A percentile compares a stretch with the other conserved stretches of the same genome.
phyloP scores from a whole-genome alignment of 2,329 filamentous ascomycete genomes.

The Nemania diffusa region DNA sequence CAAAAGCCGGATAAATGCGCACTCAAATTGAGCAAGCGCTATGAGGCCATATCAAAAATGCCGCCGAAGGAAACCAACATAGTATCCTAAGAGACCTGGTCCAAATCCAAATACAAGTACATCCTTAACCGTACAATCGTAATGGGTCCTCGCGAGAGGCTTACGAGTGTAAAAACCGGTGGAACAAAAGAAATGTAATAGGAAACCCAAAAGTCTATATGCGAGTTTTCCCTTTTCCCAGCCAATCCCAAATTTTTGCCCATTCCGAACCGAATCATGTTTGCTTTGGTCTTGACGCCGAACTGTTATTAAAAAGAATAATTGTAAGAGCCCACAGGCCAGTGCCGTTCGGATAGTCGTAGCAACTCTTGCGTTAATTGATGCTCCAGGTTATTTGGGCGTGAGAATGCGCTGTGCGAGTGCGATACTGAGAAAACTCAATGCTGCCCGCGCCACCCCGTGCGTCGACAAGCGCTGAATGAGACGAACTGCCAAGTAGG shows the following conservation, averaged over 20 bases:
- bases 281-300: constrained; percentile 40
- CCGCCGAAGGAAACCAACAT: constrained; percentile 41
- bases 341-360: not conserved
- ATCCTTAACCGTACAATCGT: constrained; percentile 39
- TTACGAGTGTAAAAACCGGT: constrained; percentile 35
- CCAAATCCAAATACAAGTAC: constrained; percentile 45
- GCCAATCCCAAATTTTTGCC: constrained; percentile 47
- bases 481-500: not conserved
- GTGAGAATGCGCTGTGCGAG: not conserved
- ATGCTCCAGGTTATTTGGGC: not conserved
- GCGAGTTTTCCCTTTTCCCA: constrained; percentile 48
- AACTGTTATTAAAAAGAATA: constrained; percentile 43
- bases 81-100: constrained; percentile 39
- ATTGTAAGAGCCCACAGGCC: constrained; percentile 8
- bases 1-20: constrained; percentile 33
- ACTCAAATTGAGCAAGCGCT: constrained; percentile 29
- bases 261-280: constrained; percentile 41
- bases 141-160: constrained; percentile 43
- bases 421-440: not conserved
- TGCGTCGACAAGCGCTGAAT: constrained; percentile 7
- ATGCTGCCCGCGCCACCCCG: not conserved
- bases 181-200: constrained; percentile 43
- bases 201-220: constrained; percentile 50
- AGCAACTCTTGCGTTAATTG: not conserved
- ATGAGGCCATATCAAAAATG: constrained; percentile 40